Percentiles rank a stretch among this genome's conserved stretches.
Conservation (phyloP, 345 rosid genomes). For the Microthlaspi erraticum region DNA sequence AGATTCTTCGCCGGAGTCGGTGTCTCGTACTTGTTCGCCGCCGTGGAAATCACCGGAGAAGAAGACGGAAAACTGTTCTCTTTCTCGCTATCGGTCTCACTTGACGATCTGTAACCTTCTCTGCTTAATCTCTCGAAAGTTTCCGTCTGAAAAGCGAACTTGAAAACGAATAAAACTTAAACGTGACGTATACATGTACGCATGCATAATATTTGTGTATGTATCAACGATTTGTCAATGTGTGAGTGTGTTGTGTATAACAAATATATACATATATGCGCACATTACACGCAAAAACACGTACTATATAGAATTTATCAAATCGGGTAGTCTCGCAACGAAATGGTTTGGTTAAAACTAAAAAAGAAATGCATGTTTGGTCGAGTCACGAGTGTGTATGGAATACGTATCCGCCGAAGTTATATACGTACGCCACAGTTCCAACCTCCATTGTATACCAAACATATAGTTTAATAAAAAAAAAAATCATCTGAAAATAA, state of each 20-base stretch:
- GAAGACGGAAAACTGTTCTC: slow-evolving; percentile 13
- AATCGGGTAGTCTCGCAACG: slow-evolving; percentile 36
- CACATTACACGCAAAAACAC: slow-evolving; percentile 23
- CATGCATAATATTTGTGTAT: slow-evolving; percentile 7
- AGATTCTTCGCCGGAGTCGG: slow-evolving; percentile 43
- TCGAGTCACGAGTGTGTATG: slow-evolving; percentile 4
- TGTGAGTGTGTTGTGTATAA: neutral
- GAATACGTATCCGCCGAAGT: slow-evolving; percentile 29
- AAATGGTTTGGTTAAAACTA: slow-evolving; percentile 15
- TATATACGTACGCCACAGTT: slow-evolving; percentile 23
- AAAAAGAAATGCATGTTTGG: slow-evolving; percentile 29
- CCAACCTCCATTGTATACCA: slow-evolving; percentile 22
- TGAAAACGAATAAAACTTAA: slow-evolving; percentile 45
- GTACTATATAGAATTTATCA: slow-evolving; percentile 5
- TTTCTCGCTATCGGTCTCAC: slow-evolving; percentile 10
- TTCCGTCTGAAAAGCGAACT: slow-evolving; percentile 75
- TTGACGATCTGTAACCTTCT: slow-evolving; percentile 37
- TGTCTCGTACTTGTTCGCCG: slow-evolving; percentile 50
- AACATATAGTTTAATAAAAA: neutral
- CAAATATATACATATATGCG: slow-evolving; percentile 11
- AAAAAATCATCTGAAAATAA: too few relatives aligned
- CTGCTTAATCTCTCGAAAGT: slow-evolving; percentile 51
- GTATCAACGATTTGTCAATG: neutral
- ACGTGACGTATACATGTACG: slow-evolving; percentile 3
- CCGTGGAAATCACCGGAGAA: slow-evolving; percentile 41